phyloP scores from a whole-genome alignment of 352 stramenopile genomes.

The Phytophthora macrochlamydospora region DNA sequence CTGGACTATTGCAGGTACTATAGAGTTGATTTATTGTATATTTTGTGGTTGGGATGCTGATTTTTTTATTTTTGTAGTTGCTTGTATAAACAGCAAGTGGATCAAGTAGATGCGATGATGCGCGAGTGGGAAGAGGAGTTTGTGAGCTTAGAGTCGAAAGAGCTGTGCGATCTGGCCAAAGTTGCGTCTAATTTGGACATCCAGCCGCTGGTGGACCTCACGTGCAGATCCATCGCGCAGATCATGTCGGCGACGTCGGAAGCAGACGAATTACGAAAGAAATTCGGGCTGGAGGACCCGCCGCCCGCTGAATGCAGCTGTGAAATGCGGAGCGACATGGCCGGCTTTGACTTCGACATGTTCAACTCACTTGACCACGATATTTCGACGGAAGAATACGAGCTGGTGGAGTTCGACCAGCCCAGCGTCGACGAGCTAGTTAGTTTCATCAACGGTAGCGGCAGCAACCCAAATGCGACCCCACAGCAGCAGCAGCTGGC shows the following conservation, averaged over 20 bases:
- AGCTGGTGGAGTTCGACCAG: slow-evolving; percentile 83
- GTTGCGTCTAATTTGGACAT: slow-evolving; percentile 84
- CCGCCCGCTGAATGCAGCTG: slow-evolving; percentile 54
- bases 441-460: slow-evolving; percentile 79
- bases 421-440: slow-evolving; percentile 83
- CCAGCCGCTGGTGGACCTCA: slow-evolving; percentile 80
- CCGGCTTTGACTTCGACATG: slow-evolving; percentile 80
- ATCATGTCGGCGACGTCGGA: slow-evolving; percentile 86
- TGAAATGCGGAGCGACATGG: slow-evolving; percentile 57
- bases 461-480: slow-evolving; percentile 25
- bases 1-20: slow-evolving; percentile 73
- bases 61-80: slow-evolving; percentile 40
- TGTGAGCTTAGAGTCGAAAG: slow-evolving; percentile 77
- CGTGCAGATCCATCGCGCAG: slow-evolving; percentile 79
- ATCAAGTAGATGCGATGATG: slow-evolving; percentile 59
- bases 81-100: slow-evolving; percentile 80
- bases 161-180: slow-evolving; percentile 79
- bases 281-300: slow-evolving; percentile 75
- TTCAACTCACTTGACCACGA: slow-evolving; percentile 82
- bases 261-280: slow-evolving; percentile 74
- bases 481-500: slow-evolving; percentile 30
- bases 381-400: slow-evolving; percentile 76
- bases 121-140: slow-evolving; percentile 72
- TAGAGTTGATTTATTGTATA: neutral
- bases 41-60: neutral